Conservation (phyloP, 2,329 filamentous ascomycete species). For the Venturia carpophila region DNA sequence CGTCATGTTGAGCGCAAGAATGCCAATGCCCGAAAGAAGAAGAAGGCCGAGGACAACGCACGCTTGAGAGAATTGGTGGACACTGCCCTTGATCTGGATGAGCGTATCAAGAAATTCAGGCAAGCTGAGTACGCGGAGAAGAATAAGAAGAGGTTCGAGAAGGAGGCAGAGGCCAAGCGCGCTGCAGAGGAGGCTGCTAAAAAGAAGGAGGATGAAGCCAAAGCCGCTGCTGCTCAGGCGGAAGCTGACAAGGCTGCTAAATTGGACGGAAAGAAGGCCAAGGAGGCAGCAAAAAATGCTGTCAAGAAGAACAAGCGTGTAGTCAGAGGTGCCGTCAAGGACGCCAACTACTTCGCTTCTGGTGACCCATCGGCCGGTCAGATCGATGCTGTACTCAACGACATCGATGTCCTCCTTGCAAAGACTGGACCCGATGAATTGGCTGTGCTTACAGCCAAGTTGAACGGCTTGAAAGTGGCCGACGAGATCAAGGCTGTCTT, state of each 20-base stretch:
- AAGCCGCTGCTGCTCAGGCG: conserved; percentile 74
- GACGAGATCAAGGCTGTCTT: conserved; percentile 82
- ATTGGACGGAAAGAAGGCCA: conserved; percentile 85
- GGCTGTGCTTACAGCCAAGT: conserved; percentile 70
- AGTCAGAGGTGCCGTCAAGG: conserved; percentile 87
- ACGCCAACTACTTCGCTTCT: conserved; percentile 87
- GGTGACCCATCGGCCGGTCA: conserved; percentile 63
- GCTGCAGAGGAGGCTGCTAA: conserved; percentile 76
- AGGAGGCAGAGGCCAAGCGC: conserved; percentile 85
- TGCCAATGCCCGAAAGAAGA: conserved; percentile 94
- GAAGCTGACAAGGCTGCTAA: conserved; percentile 76
- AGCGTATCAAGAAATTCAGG: conserved; percentile 96
- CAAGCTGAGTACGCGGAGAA: conserved; percentile 86
- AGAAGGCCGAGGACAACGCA: conserved; percentile 94
- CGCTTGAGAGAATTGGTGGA: conserved; percentile 87
- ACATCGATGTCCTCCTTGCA: conserved; percentile 77
- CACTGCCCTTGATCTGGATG: conserved; percentile 73
- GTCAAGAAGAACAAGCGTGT: conserved; percentile 99
- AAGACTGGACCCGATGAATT: conserved; percentile 91
- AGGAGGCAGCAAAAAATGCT: conserved; percentile 97
- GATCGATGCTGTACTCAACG: conserved; percentile 74
- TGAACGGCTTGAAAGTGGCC: conserved; percentile 68
- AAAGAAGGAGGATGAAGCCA: conserved; percentile 76
- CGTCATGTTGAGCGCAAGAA: conserved; percentile 98
- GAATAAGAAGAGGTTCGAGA: conserved; percentile 88